Base-by-base conservation (phyloP, 192 early-diverging fungal genomes). In the Jimgerdemannia flammicorona region DNA sequence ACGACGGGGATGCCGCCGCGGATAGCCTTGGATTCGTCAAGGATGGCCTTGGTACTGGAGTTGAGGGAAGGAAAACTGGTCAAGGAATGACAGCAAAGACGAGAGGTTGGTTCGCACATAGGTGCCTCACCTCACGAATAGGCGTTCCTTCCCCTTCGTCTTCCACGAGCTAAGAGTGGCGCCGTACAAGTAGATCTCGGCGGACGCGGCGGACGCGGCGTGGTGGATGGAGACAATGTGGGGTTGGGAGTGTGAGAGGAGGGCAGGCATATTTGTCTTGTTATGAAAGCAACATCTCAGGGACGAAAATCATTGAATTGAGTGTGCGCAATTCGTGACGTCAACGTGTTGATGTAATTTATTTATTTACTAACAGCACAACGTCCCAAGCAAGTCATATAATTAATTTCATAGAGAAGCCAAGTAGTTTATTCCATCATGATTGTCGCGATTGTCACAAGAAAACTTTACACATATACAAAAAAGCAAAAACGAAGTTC, bases 91-190 rank as follows among this genome's bases (percentile, higher is more conserved):
- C 29, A 29, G 29, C 29, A 29, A 29, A 11, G 43, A 8, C 43
- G 3, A 40, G 43, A 18, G 9, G 10, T 66, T 29, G 4, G 4
- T 44, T 66, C 3, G 7, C 19, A 41, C 11, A 10, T 6, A 6
- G 19, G 3, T 20, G 70, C n/a, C 20, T 20, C 78, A 91, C 90
- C 90, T 93, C 65, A 98, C 83, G 79, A 97, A 99, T 71, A 99
- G 85, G 75, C 89, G 88, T 76, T 99, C 96, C 67, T 85, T 71
- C 54, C 88, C 93, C 42, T 80, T 77, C 67, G 87, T 84, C 69
- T 89, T 91, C 96, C 96, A 99, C 44, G 91, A 92, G 2, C 95
- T 99, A 66, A 99, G 85, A 2, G 98, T 98, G 40, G 97, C 95
- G 6, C 98, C 78, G 71, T 72, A 75, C 18, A 80, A 64, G 44